These are phyloP conservation scores for Starmerella asiatica DNA, from an alignment of 805 yeast genomes.

Conservation along the genomic window DNA sequence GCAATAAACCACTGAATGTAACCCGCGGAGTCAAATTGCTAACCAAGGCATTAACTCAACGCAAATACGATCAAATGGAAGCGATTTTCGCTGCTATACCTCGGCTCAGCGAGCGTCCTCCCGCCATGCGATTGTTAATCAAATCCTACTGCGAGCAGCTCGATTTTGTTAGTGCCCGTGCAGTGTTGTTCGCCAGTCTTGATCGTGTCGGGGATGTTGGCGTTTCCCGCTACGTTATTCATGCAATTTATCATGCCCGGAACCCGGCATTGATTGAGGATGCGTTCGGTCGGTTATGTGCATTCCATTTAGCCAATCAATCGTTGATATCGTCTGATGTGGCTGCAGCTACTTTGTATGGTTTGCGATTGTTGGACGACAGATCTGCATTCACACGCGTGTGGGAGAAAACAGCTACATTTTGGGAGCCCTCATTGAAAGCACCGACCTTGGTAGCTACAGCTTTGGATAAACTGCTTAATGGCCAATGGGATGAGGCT, in stretches of 20 bases:
- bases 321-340: constrained; percentile 3
- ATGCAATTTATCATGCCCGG: constrained; percentile 10
- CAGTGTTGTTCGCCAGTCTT: constrained; percentile 11
- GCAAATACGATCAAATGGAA: constrained; percentile 7
- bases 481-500: constrained; percentile 1
- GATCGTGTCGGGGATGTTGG: constrained; percentile 8
- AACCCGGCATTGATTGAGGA: constrained; percentile 13
- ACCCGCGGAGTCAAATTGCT: constrained; percentile 7
- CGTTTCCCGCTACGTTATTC: constrained; percentile 10
- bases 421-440: constrained; percentile 8
- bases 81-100: constrained; percentile 9
- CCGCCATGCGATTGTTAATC: constrained; percentile 13
- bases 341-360: constrained; percentile 12
- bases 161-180: constrained; percentile 19
- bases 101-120: constrained; percentile 7
- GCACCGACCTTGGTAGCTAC: constrained; percentile 5
- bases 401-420: constrained; percentile 5
- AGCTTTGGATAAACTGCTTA: constrained; percentile 1
- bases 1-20: neutral
- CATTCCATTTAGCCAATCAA: neutral
- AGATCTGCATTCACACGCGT: constrained; percentile 1
- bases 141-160: constrained; percentile 12
- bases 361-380: constrained; percentile 14
- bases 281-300: constrained; percentile 5
- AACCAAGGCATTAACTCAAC: constrained; percentile 2